These are phyloP conservation scores for Rhytidiadelphus loreus DNA, from an alignment of 225 moss, liverwort and hornwort genomes.

Conservation along the genomic window DNA sequence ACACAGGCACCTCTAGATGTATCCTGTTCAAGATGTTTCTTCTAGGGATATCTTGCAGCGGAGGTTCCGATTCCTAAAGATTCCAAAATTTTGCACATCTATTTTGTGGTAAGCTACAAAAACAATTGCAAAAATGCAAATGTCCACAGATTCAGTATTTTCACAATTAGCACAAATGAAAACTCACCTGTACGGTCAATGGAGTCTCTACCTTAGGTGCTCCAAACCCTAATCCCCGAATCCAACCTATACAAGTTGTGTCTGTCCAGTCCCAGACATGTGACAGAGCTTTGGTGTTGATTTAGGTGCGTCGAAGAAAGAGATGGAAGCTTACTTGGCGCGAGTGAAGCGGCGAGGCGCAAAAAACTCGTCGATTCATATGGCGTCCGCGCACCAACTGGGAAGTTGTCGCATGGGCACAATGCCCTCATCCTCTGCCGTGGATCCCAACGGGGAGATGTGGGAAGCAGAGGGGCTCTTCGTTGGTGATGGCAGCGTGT, in stretches of 20 bases:
- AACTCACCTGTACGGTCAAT: not conserved
- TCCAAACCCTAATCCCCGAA: not conserved
- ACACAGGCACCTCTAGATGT: not conserved
- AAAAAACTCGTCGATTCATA: not conserved
- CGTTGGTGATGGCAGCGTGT: conserved; percentile 68
- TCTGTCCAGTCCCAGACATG: not conserved
- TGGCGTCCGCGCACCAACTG: conserved; percentile 69
- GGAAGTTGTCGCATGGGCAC: conserved; percentile 78
- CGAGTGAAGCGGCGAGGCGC: conserved; percentile 18
- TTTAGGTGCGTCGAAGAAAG: not conserved
- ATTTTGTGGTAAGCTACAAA: not conserved
- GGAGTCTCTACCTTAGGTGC: not conserved
- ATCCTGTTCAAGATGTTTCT: not conserved
- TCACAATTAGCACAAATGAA: not conserved
- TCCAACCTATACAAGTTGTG: not conserved
- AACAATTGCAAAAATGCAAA: not conserved
- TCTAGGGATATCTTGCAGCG: not conserved
- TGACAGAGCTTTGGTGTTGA: not conserved
- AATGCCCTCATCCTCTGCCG: conserved; percentile 19
- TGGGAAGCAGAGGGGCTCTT: conserved; percentile 75
- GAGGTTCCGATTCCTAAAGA: not conserved
- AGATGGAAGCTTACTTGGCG: conserved; percentile 27
- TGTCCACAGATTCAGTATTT: not conserved
- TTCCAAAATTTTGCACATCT: not conserved
- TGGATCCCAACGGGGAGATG: conserved; percentile 51